phyloP scores from a whole-genome alignment of 768 basidiomycete species.

The Cystobasidium ongulense region DNA sequence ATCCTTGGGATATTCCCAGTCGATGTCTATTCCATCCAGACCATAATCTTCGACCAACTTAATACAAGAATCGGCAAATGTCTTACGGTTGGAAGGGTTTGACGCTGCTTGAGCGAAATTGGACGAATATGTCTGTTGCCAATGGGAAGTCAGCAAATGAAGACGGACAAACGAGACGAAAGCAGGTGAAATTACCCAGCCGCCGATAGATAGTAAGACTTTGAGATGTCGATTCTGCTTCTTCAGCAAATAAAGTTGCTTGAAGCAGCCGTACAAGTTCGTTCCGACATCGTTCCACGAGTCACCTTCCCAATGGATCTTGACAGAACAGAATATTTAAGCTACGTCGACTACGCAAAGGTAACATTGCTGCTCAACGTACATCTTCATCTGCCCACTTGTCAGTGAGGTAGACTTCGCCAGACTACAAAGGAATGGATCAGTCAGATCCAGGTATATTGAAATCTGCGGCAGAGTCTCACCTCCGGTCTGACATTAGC shows the following conservation, averaged over 20 bases:
- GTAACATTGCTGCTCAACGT: slow-evolving; percentile 33
- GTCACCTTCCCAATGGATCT: slow-evolving; percentile 92
- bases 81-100: slow-evolving; percentile 55
- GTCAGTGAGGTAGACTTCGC: slow-evolving; percentile 82
- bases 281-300: slow-evolving; percentile 84
- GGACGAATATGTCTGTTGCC: slow-evolving; percentile 64
- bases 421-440: slow-evolving; percentile 49
- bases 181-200: slow-evolving; percentile 51
- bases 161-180: slow-evolving; percentile 18
- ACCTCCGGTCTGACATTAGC: slow-evolving; percentile 66
- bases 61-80: slow-evolving; percentile 73
- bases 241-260: slow-evolving; percentile 69
- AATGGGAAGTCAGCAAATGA: no score
- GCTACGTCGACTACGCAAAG: background rate
- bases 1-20: slow-evolving; percentile 67
- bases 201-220: slow-evolving; percentile 72
- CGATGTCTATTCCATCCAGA: slow-evolving; percentile 80
- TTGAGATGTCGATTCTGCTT: slow-evolving; percentile 59
- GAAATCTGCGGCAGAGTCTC: slow-evolving; percentile 30
- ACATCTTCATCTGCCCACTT: slow-evolving; percentile 80
- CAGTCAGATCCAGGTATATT: no score
- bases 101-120: slow-evolving; percentile 76
- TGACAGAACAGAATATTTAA: background rate
- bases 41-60: slow-evolving; percentile 79
- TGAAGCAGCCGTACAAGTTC: slow-evolving; percentile 60